Base-by-base conservation (phyloP, 306 rosid genomes). In the Crotalaria pallida region DNA sequence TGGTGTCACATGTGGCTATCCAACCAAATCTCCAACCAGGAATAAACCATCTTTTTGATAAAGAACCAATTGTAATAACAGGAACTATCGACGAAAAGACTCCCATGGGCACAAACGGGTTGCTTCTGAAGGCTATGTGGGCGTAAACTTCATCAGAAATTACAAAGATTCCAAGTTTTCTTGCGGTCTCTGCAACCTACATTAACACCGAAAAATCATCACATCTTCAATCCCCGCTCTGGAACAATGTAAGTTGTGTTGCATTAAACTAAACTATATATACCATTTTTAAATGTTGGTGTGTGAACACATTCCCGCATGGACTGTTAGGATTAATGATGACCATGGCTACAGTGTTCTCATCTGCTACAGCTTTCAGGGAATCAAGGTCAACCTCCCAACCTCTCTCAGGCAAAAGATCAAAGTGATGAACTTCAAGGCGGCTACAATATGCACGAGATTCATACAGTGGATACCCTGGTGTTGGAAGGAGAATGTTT, bases 11-110 rank as follows among this genome's bases (percentile, higher is more conserved):
- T 64, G 79, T 74, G 72, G 83, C 86, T 26, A 88, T 71, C 91
- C 88, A 88, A 21, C 96, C 91, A 67, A 81, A n/a, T 76, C 85
- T 78, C 95, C 87, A 86, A 60, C 95, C 95, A 44, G 89, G 91
- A 84, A 88, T 79, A 61, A 82, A 48, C 91, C 95, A 88, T 78
- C 83, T 76, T 79, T 84, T 88, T 12, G 86, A 73, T 38, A 86
- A 43, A 40, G 91, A 86, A 2, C 95, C 89, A n/a, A 88, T 77
- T 16, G 84, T 84, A 7, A 88, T 52, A 36, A 88, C 96, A 1
- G 88, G 96, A 0, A 72, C 89, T 41, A 57, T 58, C 1, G 88
- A 24, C 21, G 85, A 70, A 76, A 88, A 86, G 56, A 58, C 74
- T 62, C 84, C 96, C 89, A 88, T 88, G 9, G 86, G 81, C 36